A percentile compares a stretch with the other conserved stretches of the same genome.
Evolutionary conservation across 495 filamentous ascomycete species (phyloP).

Genomic region (Opeltia flavorubescens): DNA sequence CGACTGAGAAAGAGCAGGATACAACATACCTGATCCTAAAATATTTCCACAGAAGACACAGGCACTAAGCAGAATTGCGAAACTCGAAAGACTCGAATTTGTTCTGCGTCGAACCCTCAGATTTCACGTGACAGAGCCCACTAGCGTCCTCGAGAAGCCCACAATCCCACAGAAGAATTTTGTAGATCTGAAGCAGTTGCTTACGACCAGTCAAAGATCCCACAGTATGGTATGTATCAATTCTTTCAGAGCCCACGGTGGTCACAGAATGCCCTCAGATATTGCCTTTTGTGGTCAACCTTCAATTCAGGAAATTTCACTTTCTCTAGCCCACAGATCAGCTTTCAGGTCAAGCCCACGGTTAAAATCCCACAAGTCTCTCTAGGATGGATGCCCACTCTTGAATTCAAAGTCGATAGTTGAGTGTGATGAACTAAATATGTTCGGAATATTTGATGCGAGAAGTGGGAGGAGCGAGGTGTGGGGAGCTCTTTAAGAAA

Average conservation of each 20-base stretch:
- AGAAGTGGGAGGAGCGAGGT: neutral
- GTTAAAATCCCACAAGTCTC: neutral
- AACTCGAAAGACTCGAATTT: neutral
- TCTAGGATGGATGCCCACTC: no score
- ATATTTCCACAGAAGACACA: neutral
- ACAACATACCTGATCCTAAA: neutral
- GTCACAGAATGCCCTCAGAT: constrained; percentile 5
- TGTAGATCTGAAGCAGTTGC: constrained; percentile 2
- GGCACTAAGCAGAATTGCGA: no score
- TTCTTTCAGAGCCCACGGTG: constrained; percentile 8
- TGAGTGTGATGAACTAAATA: neutral
- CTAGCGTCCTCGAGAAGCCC: constrained; percentile 10
- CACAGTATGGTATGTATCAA: constrained; percentile 6
- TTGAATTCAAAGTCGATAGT: no score
- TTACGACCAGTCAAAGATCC: constrained; percentile 3
- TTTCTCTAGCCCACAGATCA: constrained; percentile 4
- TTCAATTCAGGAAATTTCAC: neutral
- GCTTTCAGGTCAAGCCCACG: constrained; percentile 2
- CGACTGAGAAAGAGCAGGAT: no score
- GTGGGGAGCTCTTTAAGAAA: neutral
- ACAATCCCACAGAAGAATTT: constrained; percentile 7
- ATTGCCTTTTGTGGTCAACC: neutral
- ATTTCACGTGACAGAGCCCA: constrained; percentile 12
- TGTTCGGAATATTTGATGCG: neutral
- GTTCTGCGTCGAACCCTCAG: constrained; percentile 7